Evolutionary conservation across 208 protist species (phyloP).

Genomic region (Leishmania lainsoni): DNA sequence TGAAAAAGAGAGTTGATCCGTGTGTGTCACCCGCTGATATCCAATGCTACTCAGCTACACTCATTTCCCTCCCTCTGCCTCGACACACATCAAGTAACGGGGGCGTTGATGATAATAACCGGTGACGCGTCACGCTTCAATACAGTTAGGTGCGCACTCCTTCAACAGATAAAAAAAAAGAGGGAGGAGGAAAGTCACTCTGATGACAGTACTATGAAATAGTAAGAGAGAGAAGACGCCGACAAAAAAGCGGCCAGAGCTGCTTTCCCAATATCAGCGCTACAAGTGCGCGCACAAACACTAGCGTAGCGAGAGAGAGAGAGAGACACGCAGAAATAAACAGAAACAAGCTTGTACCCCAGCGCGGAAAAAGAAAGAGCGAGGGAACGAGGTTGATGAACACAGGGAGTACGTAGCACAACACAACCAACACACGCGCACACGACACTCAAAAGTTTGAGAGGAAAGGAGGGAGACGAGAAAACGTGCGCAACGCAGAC

Average conservation of each 20-base stretch:
- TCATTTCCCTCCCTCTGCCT: not conserved
- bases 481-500: not conserved
- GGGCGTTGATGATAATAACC: not conserved
- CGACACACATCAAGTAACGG: not conserved
- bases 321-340: not conserved
- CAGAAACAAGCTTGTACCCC: not conserved
- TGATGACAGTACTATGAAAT: not conserved
- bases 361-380: not conserved
- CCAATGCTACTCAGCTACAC: not conserved
- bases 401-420: not conserved
- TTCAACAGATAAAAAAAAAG: not conserved
- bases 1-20: not conserved
- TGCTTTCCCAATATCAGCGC: not conserved
- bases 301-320: not conserved
- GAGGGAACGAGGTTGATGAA: not conserved
- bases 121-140: not conserved
- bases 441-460: not conserved
- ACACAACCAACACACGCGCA: not conserved
- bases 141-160: not conserved
- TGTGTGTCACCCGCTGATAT: not conserved
- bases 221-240: slow-evolving; percentile 1
- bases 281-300: not conserved
- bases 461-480: not conserved
- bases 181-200: not conserved
- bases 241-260: slow-evolving; percentile 3